Evolutionary conservation across 2,329 filamentous ascomycete genomes (phyloP), one percentile per base, ranked within the genome.

Genomic region (Botryotinia globosa): DNA sequence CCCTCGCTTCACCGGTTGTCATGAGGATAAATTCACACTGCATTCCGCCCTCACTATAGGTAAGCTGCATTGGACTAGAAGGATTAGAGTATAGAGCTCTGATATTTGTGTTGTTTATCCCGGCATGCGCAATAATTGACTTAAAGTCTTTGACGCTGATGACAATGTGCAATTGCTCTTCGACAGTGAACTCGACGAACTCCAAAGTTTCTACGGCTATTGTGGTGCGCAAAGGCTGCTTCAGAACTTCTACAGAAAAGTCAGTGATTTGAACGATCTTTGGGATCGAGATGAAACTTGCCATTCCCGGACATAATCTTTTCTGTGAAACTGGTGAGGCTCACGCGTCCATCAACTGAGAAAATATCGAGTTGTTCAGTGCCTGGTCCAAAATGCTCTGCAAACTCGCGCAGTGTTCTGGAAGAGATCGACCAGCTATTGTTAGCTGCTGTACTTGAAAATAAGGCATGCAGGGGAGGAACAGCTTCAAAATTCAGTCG

Each of bases 141-240:
- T 92, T 90, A 80, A 94, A 94, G 81, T 95, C 92, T 78, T 93
- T 94, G 79, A 95, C 92, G 77, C 90, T 93, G 79, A 94, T 92
- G 73, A 93, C 88, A 77, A 94, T 92, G 79, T 94, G 92, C 72
- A 94, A 86, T 68, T 91, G 90, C 74, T 93, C 89, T 79, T 94
- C 90, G 44, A 93, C 89, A 34, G 88, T 85, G 74, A 94, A 92
- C 69, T 91, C 87, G 73, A 92, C 90, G 78, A 95, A 95, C 77
- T 94, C 92, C 72, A 91, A 88, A 44, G 88, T 89, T 79, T 94
- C 91, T 22, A 94, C 87, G 1, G 92, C 88, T 74, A 95, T 92
- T 44, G 92, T 92, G 16, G 92, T 95, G 77, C 93, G 91, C 1
- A 95, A 85, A 9, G 92, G 92, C 79, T 94, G 93, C 80, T 93